A percentile compares a stretch with the other conserved stretches of the same genome.
phyloP scores from a whole-genome alignment of 352 stramenopile species.

The Lagenidium sp. region DNA sequence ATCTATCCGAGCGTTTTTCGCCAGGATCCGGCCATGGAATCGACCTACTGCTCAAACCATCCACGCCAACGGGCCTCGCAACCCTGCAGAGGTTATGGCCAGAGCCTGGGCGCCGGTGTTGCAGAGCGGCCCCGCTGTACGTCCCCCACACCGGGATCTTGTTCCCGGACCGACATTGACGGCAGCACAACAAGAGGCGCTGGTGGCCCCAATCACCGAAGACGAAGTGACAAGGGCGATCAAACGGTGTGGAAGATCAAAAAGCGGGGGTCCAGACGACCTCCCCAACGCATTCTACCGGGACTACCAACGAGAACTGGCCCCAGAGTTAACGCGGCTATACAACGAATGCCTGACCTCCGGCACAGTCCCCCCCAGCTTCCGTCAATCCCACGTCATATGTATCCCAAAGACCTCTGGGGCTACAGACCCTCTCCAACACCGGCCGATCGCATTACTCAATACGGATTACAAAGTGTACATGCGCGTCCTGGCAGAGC shows the following conservation, averaged over 20 bases:
- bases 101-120: neutral
- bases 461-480: constrained; percentile 13
- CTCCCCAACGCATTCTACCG: constrained; percentile 10
- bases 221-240: neutral
- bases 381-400: neutral
- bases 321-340: neutral
- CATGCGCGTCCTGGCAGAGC: neutral
- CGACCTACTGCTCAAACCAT: neutral
- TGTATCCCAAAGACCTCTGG: neutral
- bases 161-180: neutral
- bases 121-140: neutral
- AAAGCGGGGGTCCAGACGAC: constrained; percentile 2
- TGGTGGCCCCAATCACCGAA: constrained; percentile 2
- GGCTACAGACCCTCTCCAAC: neutral
- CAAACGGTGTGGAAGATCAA: neutral
- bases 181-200: neutral
- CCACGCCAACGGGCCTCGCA: neutral
- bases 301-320: constrained; percentile 1
- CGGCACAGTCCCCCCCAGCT: neutral
- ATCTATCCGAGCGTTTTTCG: no score
- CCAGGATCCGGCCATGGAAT: neutral
- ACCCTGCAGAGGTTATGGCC: no score
- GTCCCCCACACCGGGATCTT: neutral
- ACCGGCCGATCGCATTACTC: constrained; percentile 6
- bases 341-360: neutral